Evolutionary conservation across 2,329 filamentous ascomycete genomes (phyloP), one percentile per base, ranked within the genome.

Genomic region (Coniochaeta hoffmannii): DNA sequence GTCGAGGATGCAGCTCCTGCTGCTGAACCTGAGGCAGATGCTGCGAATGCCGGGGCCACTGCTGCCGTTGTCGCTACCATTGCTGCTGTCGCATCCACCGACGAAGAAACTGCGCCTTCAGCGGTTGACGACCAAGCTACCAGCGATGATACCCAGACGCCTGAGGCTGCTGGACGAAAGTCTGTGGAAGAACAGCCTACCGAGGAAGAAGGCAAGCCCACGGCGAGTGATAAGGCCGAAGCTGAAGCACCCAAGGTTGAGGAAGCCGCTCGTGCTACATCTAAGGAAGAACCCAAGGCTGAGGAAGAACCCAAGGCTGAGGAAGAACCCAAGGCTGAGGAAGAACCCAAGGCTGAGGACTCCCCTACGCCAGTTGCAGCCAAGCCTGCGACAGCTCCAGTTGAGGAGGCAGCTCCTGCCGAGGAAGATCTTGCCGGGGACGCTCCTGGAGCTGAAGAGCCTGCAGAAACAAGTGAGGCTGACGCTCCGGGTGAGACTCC

Each of bases 121-220:
- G n/a, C 19, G 19, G 41, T 12, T 28, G 22, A n/a, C 2, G 19
- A 3, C 26, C 19, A 46, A n/a, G 24, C 31, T 53, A 5, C 54
- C 12, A 28, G 14, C 10, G 34, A 50, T 51, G n/a, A 19, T 17
- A 12, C 4, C 19, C 14, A 1, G 2, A 8, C 15, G 10, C 15
- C 22, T 34, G 49, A 31, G 11, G 9, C 49, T 34, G 15, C 17
- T 15, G 49, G 26, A 11, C 19, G 26, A 11, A 46, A 26, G 4
- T 10, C 53, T 4, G 26, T 22, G 12, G 58, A 58, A 31, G 54
- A 53, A 3, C 35, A 31, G n/a, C 14, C 58, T 34, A 8, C 34
- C 2, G 54, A 50, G 9, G 22, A 28, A 4, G 22, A 52, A 14
- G 34, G 51, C 28, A 51, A 56, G 24, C 17, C 54, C 30, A 12